phyloP scores from a whole-genome alignment of 73 alveolate genomes.

The Paramecium primaurelia region DNA sequence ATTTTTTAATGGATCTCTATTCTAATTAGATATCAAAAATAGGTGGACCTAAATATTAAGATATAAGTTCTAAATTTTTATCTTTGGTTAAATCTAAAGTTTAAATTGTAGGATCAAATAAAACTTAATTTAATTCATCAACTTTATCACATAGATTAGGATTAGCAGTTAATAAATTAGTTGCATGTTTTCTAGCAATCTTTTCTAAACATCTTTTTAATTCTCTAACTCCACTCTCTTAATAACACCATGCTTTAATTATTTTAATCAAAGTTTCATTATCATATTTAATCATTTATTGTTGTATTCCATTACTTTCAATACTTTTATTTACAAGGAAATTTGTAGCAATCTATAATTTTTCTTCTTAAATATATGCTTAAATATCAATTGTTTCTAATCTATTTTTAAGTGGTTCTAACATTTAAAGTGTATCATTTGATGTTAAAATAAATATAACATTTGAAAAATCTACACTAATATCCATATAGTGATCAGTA shows the following conservation, averaged over 20 bases:
- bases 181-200: slow-evolving; percentile 77
- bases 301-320: slow-evolving; percentile 27
- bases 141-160: slow-evolving; percentile 28
- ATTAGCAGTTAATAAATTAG: slow-evolving; percentile 63
- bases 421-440: slow-evolving; percentile 76
- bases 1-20: slow-evolving; percentile 8
- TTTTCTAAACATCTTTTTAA: slow-evolving; percentile 80
- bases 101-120: neutral
- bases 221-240: slow-evolving; percentile 85
- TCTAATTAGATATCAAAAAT: slow-evolving; percentile 51
- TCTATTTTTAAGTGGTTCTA: slow-evolving; percentile 81
- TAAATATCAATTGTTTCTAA: slow-evolving; percentile 78
- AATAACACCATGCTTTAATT: slow-evolving; percentile 68
- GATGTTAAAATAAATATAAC: slow-evolving; percentile 80
- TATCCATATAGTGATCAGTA: slow-evolving; percentile 76
- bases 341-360: slow-evolving; percentile 67
- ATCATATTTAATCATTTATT: slow-evolving; percentile 34
- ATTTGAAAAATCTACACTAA: slow-evolving; percentile 77
- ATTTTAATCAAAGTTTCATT: neutral
- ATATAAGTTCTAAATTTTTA: slow-evolving; percentile 26
- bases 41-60: slow-evolving; percentile 47
- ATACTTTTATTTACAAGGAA: slow-evolving; percentile 65
- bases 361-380: slow-evolving; percentile 80
- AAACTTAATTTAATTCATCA: neutral
- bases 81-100: neutral